Conservation (phyloP, 2,329 filamentous ascomycete genomes). For the Talaromyces pinophilus region DNA sequence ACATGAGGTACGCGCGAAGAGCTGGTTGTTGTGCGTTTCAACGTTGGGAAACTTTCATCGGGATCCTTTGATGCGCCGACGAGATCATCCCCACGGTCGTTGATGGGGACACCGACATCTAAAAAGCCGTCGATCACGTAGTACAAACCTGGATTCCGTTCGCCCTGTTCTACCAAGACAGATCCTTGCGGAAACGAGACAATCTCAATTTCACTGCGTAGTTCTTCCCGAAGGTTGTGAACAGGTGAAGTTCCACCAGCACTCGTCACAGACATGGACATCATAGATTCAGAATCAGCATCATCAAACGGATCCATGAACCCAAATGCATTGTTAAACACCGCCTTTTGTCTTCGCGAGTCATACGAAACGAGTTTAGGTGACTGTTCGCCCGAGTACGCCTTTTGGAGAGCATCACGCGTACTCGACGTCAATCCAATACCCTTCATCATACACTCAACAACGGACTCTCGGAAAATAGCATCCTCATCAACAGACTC, state of each 20-base stretch:
- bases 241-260: conserved; percentile 64
- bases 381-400: conserved; percentile 77
- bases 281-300: conserved; percentile 82
- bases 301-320: conserved; percentile 89
- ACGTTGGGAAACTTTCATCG: conserved; percentile 46
- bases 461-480: conserved; percentile 82
- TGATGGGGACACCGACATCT: conserved; percentile 81
- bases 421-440: conserved; percentile 73
- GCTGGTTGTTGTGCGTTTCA: conserved; percentile 48
- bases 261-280: conserved; percentile 65
- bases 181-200: conserved; percentile 96
- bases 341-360: conserved; percentile 72
- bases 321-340: conserved; percentile 85
- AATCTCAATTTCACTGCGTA: conserved; percentile 91
- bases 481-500: conserved; percentile 86
- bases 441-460: conserved; percentile 94
- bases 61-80: conserved; percentile 37
- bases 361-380: conserved; percentile 84
- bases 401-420: conserved; percentile 65
- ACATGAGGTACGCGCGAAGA: conserved; percentile 39
- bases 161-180: conserved; percentile 91
- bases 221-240: conserved; percentile 69
- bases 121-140: conserved; percentile 97
- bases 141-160: conserved; percentile 93
- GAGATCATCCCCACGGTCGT: conserved; percentile 56